Evolutionary conservation across 2,329 filamentous ascomycete genomes (phyloP).

Genomic region (Monilinia fructigena): DNA sequence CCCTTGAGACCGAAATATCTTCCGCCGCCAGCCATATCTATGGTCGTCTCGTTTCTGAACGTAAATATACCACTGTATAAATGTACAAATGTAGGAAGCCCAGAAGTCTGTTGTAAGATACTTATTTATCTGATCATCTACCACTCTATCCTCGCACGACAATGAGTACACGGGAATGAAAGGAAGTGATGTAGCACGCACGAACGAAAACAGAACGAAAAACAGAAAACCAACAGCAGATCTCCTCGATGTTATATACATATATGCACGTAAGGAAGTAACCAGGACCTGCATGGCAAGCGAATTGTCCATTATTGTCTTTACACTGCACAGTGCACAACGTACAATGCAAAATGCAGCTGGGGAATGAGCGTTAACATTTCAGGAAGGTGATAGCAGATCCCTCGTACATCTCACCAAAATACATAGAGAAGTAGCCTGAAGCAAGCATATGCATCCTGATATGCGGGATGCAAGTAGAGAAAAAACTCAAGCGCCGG

Average conservation of each 20-base stretch:
- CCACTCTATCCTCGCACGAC: not conserved
- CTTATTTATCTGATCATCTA: not conserved
- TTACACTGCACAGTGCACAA: not conserved
- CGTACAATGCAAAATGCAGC: not conserved
- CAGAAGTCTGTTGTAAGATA: not conserved
- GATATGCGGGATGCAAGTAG: not conserved
- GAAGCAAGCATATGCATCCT: no score
- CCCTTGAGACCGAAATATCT: constrained; percentile 66
- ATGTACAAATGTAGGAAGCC: not conserved
- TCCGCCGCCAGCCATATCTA: constrained; percentile 27
- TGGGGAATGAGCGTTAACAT: not conserved
- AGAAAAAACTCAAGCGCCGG: not conserved
- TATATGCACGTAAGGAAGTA: not conserved
- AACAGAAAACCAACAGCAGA: not conserved
- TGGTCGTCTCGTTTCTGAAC: no score
- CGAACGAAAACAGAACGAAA: not conserved
- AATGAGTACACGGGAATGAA: not conserved
- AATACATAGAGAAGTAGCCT: not conserved
- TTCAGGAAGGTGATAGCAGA: constrained; percentile 15
- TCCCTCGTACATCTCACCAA: not conserved
- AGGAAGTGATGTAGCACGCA: not conserved
- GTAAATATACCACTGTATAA: not conserved
- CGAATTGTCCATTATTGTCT: not conserved
- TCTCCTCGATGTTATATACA: constrained; percentile 1
- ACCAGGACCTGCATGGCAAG: not conserved